These are phyloP conservation scores for Rostrohypoxylon terebratum DNA, from an alignment of 495 filamentous ascomycete genomes.

Conservation along the genomic window DNA sequence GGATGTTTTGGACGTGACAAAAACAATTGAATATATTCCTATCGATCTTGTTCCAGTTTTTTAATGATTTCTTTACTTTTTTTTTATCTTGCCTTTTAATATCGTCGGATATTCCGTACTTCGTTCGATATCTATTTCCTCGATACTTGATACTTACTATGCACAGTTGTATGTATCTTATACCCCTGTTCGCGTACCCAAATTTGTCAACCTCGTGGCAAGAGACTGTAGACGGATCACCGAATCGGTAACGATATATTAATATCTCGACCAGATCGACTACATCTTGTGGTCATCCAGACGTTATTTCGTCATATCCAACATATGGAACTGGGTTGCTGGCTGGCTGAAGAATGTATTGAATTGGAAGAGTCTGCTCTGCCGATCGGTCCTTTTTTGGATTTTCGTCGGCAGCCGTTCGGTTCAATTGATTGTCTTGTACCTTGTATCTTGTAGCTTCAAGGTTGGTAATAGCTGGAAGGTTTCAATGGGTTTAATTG, in stretches of 20 bases:
- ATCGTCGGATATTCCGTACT: neutral
- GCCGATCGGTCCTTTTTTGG: conserved; percentile 39
- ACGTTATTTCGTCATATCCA: neutral
- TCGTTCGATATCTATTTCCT: neutral
- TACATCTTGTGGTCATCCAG: neutral
- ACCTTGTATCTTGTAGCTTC: neutral
- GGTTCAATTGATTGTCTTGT: conserved; percentile 40
- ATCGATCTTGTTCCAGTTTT: neutral
- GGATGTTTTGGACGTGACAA: conserved; percentile 9
- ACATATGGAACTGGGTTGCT: neutral
- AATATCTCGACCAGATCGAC: conserved; percentile 3
- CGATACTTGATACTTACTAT: neutral
- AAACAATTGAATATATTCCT: conserved; percentile 10
- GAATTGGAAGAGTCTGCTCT: conserved; percentile 13
- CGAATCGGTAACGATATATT: conserved; percentile 1
- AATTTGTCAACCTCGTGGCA: conserved; percentile 16
- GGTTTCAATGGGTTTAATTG: neutral
- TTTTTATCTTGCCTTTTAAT: conserved; percentile 15
- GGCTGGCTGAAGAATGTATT: neutral
- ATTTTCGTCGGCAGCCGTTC: conserved; percentile 33
- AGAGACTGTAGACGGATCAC: neutral
- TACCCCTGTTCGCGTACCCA: neutral
- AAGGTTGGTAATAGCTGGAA: neutral
- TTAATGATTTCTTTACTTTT: conserved; percentile 4
- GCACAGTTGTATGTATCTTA: neutral